Conservation (phyloP, 345 rosid genomes). For the Adansonia digitata region DNA sequence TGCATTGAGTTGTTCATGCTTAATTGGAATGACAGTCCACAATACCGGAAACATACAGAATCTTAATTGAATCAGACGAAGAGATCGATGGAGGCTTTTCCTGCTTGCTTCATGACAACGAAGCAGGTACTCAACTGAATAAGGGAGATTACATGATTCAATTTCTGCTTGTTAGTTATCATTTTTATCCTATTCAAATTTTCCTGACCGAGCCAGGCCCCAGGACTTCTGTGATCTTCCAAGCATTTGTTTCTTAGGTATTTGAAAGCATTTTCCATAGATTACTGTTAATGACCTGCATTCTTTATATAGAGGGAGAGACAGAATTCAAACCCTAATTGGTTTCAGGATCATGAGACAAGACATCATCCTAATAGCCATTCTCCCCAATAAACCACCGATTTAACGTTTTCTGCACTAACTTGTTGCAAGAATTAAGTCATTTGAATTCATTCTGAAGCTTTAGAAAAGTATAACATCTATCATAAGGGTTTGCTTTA, state of each 20-base stretch:
- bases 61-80: slow-evolving; percentile 68
- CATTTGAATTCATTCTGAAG: no score
- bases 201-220: background rate
- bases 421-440: background rate
- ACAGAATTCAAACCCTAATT: background rate
- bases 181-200: background rate
- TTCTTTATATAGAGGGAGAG: background rate
- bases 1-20: slow-evolving; percentile 4
- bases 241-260: background rate
- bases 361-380: background rate
- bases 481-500: slow-evolving; percentile 3
- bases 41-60: slow-evolving; percentile 43
- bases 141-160: background rate
- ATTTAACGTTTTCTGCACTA: background rate
- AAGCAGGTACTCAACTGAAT: slow-evolving; percentile 39
- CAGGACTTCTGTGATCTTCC: background rate
- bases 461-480: background rate
- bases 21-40: slow-evolving; percentile 1
- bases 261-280: background rate
- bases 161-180: background rate
- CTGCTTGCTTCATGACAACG: slow-evolving; percentile 56
- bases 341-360: background rate
- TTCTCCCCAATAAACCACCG: background rate
- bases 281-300: background rate
- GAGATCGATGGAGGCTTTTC: slow-evolving; percentile 69